These are phyloP conservation scores for Rossbeevera mucosa DNA, from an alignment of 768 basidiomycete genomes.

Conservation along the genomic window DNA sequence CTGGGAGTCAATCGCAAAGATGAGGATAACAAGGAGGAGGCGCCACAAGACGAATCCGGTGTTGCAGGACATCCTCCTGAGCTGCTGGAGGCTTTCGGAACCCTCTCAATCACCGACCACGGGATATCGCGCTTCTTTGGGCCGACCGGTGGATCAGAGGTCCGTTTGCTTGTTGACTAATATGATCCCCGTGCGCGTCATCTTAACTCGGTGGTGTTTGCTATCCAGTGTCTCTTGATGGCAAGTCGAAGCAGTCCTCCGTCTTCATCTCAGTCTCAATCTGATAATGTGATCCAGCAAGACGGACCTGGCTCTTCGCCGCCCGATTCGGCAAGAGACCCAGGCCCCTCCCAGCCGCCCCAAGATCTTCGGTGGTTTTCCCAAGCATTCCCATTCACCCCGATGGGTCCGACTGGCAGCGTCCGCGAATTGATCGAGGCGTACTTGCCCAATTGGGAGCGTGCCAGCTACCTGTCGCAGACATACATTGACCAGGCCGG, in stretches of 20 bases:
- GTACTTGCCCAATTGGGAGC: slow-evolving; percentile 51
- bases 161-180: slow-evolving; percentile 30
- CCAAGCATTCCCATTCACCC: slow-evolving; percentile 60
- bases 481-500: slow-evolving; percentile 45
- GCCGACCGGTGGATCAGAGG: slow-evolving; percentile 65
- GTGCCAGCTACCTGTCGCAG: slow-evolving; percentile 42
- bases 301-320: slow-evolving; percentile 16
- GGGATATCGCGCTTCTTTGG: slow-evolving; percentile 63
- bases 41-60: slow-evolving; percentile 25
- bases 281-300: slow-evolving; percentile 18
- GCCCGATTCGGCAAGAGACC: slow-evolving; percentile 26
- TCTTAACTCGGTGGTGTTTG: neutral
- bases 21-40: slow-evolving; percentile 12
- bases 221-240: slow-evolving; percentile 32
- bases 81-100: slow-evolving; percentile 54
- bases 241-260: slow-evolving; percentile 10
- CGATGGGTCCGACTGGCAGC: slow-evolving; percentile 44
- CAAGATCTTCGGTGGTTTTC: slow-evolving; percentile 46
- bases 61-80: slow-evolving; percentile 32
- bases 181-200: slow-evolving; percentile 7
- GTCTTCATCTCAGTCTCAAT: slow-evolving; percentile 18
- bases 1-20: slow-evolving; percentile 32
- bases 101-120: slow-evolving; percentile 54
- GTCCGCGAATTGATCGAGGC: slow-evolving; percentile 48
- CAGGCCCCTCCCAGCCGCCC: slow-evolving; percentile 27